Evolutionary conservation across 306 rosid species (phyloP).

Genomic region (Cucurbita ficifolia): DNA sequence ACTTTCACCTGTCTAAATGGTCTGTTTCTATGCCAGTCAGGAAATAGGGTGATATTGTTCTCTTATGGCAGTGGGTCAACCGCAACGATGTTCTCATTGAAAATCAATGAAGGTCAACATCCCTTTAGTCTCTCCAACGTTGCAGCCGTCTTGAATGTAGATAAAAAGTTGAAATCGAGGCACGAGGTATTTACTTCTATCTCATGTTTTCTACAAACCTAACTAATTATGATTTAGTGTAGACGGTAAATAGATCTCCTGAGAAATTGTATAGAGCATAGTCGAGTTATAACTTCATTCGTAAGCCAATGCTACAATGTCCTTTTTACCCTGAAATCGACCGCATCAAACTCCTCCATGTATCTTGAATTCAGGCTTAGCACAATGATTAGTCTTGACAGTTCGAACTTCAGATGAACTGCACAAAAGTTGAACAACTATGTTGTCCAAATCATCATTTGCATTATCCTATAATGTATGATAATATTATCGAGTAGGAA

Average conservation of each 20-base stretch:
- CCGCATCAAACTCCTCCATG: neutral
- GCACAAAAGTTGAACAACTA: neutral
- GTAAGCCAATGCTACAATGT: neutral
- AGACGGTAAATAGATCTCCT: neutral
- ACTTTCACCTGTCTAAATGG: neutral
- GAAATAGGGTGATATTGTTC: slow-evolving; percentile 64
- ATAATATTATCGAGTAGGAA: neutral
- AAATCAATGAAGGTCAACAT: slow-evolving; percentile 29
- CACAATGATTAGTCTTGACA: neutral
- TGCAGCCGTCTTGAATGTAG: slow-evolving; percentile 53
- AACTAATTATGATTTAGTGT: neutral
- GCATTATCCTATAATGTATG: neutral
- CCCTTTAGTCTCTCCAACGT: slow-evolving; percentile 90
- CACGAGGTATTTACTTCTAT: slow-evolving; percentile 51
- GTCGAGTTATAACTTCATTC: neutral
- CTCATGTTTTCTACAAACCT: neutral
- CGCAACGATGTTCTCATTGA: slow-evolving; percentile 83
- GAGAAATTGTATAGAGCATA: neutral
- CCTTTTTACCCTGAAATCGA: neutral
- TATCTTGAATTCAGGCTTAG: neutral
- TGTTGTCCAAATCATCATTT: neutral
- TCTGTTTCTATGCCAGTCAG: slow-evolving; percentile 35
- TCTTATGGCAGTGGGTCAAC: slow-evolving; percentile 92
- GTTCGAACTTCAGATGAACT: neutral
- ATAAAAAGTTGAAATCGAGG: slow-evolving; percentile 73